Conservation (phyloP, 331 rosid genomes). For the Rhamnella rubrinervis region DNA sequence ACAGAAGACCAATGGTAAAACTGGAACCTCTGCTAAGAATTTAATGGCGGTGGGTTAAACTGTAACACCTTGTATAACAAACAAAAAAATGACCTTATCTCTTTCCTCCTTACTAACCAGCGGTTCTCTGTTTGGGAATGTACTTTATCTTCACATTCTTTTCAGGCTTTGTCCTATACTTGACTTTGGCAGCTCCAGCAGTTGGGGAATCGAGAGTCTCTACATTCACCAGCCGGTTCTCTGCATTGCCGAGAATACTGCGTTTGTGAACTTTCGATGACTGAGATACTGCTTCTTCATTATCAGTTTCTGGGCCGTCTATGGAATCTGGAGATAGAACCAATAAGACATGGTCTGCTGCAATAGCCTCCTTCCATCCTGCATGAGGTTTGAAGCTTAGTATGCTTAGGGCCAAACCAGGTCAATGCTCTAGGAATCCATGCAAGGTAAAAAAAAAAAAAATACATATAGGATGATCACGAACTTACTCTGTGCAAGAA, state of each 20-base stretch:
- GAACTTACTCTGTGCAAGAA: slow-evolving; percentile 66
- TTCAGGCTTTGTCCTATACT: slow-evolving; percentile 46
- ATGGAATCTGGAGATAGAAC: slow-evolving; percentile 37
- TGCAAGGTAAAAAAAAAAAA: neutral
- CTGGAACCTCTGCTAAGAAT: slow-evolving; percentile 63
- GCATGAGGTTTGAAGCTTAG: slow-evolving; percentile 23
- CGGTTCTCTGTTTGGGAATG: slow-evolving; percentile 54
- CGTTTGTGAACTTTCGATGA: slow-evolving; percentile 29
- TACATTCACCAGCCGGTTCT: slow-evolving; percentile 26
- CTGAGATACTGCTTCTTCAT: slow-evolving; percentile 27
- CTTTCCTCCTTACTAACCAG: slow-evolving; percentile 38
- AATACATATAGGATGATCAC: neutral
- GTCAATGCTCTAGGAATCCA: neutral
- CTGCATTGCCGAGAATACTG: slow-evolving; percentile 41
- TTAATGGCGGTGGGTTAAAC: slow-evolving; percentile 32
- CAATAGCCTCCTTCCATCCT: slow-evolving; percentile 81
- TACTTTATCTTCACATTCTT: slow-evolving; percentile 54
- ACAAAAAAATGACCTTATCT: slow-evolving; percentile 25
- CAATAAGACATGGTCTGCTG: slow-evolving; percentile 56
- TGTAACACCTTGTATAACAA: slow-evolving; percentile 50
- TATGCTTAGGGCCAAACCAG: slow-evolving; percentile 6
- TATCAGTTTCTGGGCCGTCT: slow-evolving; percentile 28
- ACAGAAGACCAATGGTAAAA: slow-evolving; percentile 70
- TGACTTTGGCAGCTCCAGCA: slow-evolving; percentile 43
- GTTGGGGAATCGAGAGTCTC: slow-evolving; percentile 28